Percentiles rank a stretch among this genome's conserved stretches.
phyloP scores from a whole-genome alignment of 2,329 filamentous ascomycete species.

The Dryadomyces quercivorus region DNA sequence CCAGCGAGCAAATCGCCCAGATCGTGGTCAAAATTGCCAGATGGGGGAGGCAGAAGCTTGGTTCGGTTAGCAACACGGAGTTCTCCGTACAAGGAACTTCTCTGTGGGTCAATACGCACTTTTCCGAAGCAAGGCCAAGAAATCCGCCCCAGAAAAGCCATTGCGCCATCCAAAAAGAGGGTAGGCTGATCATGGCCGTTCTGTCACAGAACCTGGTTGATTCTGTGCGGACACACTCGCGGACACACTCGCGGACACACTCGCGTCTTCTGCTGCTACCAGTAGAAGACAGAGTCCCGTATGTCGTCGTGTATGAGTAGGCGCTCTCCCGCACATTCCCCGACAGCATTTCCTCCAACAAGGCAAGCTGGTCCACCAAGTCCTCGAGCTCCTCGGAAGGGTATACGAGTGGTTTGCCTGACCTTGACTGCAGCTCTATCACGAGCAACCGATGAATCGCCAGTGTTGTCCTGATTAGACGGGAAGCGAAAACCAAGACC shows the following conservation, averaged over 20 bases:
- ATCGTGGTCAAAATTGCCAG: not conserved
- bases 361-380: too few relatives aligned
- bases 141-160: slow-evolving; percentile 1
- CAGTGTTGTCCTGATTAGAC: not conserved
- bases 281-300: not conserved
- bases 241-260: too few relatives aligned
- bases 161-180: not conserved
- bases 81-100: not conserved
- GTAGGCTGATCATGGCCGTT: not conserved
- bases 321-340: too few relatives aligned
- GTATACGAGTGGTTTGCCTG: not conserved
- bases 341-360: too few relatives aligned
- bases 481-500: too few relatives aligned
- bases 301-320: not conserved
- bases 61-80: not conserved
- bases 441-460: not conserved
- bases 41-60: not conserved
- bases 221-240: too few relatives aligned
- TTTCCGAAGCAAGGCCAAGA: not conserved
- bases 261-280: too few relatives aligned
- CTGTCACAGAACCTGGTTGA: too few relatives aligned
- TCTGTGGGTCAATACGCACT: not conserved
- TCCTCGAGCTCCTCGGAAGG: too few relatives aligned
- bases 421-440: too few relatives aligned
- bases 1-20: not conserved